Base-by-base conservation (phyloP, 2,329 filamentous ascomycete species). In the Gliomastix tumulicola region DNA sequence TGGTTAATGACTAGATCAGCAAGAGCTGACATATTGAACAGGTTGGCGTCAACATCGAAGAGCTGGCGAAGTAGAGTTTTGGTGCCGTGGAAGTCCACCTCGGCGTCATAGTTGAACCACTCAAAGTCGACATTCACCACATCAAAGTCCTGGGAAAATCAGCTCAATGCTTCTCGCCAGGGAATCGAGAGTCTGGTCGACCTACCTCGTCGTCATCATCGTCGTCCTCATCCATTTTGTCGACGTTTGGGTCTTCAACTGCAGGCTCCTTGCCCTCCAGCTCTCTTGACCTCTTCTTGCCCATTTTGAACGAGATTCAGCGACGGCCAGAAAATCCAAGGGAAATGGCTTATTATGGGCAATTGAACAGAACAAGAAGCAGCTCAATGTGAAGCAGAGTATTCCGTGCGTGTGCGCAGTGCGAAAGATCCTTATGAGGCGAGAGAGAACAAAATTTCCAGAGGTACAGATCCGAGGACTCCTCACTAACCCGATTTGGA, bases 51-150 rank as follows among this genome's bases (percentile, higher is more conserved):
- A 37, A 85, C 78, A 59, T 97, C 92, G 59, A 98, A 82, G 30
- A 98, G 78, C 61, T 98, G 92, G 41, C 90, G 84, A 41, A 96
- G 64, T 7, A 98, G 78, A 9, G 79, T 83, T 61, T 96, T 96
- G 49, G 94, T 76, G 40, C 92, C 92, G 63, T 97, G 90, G 62
- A 97, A 97, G 62, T 98, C 92, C 50, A 94, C 74, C 7, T 84
- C 79, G 3, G 85, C 73, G 50, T 92, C 83, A 44, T 90, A 94
- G 63, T 96, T 94, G 68, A 97, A 98, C 85, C 88, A 97, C 67
- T 98, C 92, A 53, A 98, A 98, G 47, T 97, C 90, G 40, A 97
- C 88, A 55, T 97, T 83, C 46, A 98, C 79, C 59, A 90, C 84
- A 56, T 95, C 85, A 53, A 88, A 84, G 53, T 95, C 87, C 86